Conservation (phyloP, 1,139 yeast genomes). For the Saccharomyces uvarum region DNA sequence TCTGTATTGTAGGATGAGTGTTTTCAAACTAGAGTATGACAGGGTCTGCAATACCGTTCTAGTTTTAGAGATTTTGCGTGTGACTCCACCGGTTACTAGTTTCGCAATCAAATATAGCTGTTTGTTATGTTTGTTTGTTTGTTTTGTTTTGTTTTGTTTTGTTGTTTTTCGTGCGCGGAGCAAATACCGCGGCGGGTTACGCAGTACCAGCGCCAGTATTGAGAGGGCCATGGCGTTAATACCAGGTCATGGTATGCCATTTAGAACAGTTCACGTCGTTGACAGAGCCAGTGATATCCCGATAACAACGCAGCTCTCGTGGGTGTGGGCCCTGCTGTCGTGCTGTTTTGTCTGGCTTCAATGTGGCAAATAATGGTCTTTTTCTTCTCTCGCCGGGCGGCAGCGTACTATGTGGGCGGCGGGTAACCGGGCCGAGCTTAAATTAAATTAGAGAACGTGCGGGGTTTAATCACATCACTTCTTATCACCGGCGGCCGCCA, state of each 20-base stretch:
- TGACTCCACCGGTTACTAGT: background rate
- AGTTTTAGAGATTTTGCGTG: background rate
- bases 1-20: background rate
- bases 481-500: background rate
- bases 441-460: background rate
- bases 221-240: background rate
- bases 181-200: background rate
- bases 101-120: background rate
- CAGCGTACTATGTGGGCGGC: background rate
- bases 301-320: background rate
- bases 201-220: background rate
- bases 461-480: background rate
- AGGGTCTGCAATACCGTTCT: background rate
- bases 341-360: background rate
- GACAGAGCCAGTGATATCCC: background rate
- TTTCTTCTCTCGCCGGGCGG: background rate
- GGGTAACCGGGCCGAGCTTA: background rate
- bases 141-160: background rate
- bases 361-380: background rate
- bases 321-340: too few relatives aligned
- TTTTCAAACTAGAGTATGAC: background rate
- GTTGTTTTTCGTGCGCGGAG: constrained; percentile 1
- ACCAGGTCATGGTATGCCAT: background rate
- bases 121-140: background rate
- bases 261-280: background rate